These are phyloP conservation scores for Elongisporangium undulatum DNA, from an alignment of 352 stramenopile genomes.

Conservation along the genomic window DNA sequence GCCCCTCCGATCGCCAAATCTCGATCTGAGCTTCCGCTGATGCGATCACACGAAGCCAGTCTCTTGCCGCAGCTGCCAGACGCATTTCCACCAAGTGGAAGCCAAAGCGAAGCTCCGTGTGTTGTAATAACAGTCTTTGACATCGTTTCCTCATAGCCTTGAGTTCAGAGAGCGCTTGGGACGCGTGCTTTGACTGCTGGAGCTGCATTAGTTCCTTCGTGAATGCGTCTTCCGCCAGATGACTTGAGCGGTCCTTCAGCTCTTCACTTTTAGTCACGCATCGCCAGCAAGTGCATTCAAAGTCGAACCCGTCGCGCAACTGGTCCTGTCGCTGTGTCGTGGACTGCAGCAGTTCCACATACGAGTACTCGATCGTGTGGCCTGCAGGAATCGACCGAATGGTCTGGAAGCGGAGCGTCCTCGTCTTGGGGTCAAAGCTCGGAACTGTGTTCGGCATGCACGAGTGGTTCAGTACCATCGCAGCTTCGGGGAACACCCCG, in stretches of 20 bases:
- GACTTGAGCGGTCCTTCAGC: neutral
- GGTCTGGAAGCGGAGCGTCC: slow-evolving; percentile 43
- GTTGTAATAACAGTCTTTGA: slow-evolving; percentile 13
- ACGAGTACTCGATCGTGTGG: slow-evolving; percentile 44
- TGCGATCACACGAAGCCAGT: slow-evolving; percentile 24
- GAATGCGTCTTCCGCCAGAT: slow-evolving; percentile 9
- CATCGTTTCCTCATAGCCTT: slow-evolving; percentile 10
- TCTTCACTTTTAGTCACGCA: slow-evolving; percentile 20
- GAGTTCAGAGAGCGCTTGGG: slow-evolving; percentile 9
- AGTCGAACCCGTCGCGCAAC: slow-evolving; percentile 42
- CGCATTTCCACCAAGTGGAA: slow-evolving; percentile 37
- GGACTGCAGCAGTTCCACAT: slow-evolving; percentile 48
- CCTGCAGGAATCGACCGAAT: slow-evolving; percentile 23
- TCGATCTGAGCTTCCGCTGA: slow-evolving; percentile 23
- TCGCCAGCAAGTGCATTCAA: slow-evolving; percentile 39
- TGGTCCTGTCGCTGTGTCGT: slow-evolving; percentile 24
- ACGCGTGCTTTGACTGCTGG: slow-evolving; percentile 6
- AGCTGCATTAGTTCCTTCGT: slow-evolving; percentile 31
- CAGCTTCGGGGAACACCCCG: slow-evolving; percentile 61
- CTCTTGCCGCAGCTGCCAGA: slow-evolving; percentile 14
- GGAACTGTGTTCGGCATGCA: slow-evolving; percentile 54
- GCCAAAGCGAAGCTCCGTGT: slow-evolving; percentile 31
- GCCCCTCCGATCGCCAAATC: slow-evolving; percentile 25
- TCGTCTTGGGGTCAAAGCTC: slow-evolving; percentile 38
- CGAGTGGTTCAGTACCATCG: slow-evolving; percentile 70